These are phyloP conservation scores for Geranium brycei DNA, from an alignment of 345 rosid species.

Conservation along the genomic window DNA sequence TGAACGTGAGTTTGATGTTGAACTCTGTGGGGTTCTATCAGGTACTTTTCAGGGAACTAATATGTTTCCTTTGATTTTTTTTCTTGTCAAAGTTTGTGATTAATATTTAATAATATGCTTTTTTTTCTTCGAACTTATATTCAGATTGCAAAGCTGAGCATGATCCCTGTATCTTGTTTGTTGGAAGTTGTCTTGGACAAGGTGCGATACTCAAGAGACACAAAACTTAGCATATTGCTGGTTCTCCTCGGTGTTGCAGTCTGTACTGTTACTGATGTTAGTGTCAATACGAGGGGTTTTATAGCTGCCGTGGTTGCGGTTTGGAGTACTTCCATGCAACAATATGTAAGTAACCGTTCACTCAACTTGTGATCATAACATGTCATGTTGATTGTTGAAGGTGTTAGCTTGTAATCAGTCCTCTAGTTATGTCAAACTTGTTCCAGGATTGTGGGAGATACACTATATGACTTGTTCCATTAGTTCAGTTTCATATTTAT, in stretches of 20 bases:
- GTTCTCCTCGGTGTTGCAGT: constrained; percentile 97
- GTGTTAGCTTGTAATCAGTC: no score
- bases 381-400: no score
- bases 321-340: constrained; percentile 97
- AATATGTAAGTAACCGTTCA: constrained; percentile 56
- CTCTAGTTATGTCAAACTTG: no score
- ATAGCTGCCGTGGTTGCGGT: constrained; percentile 79
- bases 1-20: constrained; percentile 98
- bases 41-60: constrained; percentile 23
- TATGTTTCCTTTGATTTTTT: not conserved
- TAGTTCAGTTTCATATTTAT: no score
- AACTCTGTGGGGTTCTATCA: constrained; percentile 98
- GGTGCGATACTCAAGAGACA: constrained; percentile 84
- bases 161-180: constrained; percentile 96
- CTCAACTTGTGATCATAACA: not conserved
- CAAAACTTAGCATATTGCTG: constrained; percentile 84
- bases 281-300: constrained; percentile 87
- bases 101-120: no score
- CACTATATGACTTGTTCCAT: no score
- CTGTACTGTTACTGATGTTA: constrained; percentile 96
- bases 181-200: constrained; percentile 91
- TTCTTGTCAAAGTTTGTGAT: not conserved
- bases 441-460: no score
- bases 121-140: constrained; percentile 6
- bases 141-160: constrained; percentile 96